These are phyloP conservation scores for Penicillium sp. DNA, from an alignment of 2,329 filamentous ascomycete species.

Conservation along the genomic window DNA sequence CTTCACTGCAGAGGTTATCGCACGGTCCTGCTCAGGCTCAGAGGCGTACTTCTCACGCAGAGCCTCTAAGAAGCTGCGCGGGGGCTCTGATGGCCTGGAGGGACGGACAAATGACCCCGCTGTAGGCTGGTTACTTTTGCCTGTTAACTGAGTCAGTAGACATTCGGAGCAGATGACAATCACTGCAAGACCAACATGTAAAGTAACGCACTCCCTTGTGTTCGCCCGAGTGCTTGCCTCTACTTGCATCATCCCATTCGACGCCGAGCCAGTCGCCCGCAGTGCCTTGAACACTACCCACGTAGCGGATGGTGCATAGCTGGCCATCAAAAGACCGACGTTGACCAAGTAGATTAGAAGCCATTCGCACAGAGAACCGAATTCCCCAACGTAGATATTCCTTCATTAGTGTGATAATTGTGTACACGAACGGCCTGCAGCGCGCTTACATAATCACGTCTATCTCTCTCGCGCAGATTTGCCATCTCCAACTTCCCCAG, in stretches of 20 bases:
- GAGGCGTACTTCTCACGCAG: conserved; percentile 79
- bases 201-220: conserved; percentile 79
- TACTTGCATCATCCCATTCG: conserved; percentile 85
- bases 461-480: conserved; percentile 10
- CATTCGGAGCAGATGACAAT: background rate
- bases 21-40: conserved; percentile 43
- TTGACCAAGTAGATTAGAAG: conserved; percentile 53
- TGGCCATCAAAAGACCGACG: conserved; percentile 73
- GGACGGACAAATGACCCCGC: conserved; percentile 85
- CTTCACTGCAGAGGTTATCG: background rate
- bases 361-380: conserved; percentile 4
- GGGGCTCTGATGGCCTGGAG: conserved; percentile 62
- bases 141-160: conserved; percentile 40
- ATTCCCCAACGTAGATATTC: background rate
- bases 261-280: conserved; percentile 83
- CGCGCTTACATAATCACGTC: conserved; percentile 26
- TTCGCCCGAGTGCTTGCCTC: conserved; percentile 87
- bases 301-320: conserved; percentile 78
- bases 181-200: conserved; percentile 54
- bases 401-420: conserved; percentile 4
- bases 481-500: conserved; percentile 8
- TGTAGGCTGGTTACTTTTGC: conserved; percentile 59
- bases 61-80: conserved; percentile 72
- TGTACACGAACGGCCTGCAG: conserved; percentile 2
- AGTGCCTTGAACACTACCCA: conserved; percentile 71